A percentile compares a stretch with the other conserved stretches of the same genome.
phyloP scores from a whole-genome alignment of 2,329 filamentous ascomycete species.

The Alternaria alternata region DNA sequence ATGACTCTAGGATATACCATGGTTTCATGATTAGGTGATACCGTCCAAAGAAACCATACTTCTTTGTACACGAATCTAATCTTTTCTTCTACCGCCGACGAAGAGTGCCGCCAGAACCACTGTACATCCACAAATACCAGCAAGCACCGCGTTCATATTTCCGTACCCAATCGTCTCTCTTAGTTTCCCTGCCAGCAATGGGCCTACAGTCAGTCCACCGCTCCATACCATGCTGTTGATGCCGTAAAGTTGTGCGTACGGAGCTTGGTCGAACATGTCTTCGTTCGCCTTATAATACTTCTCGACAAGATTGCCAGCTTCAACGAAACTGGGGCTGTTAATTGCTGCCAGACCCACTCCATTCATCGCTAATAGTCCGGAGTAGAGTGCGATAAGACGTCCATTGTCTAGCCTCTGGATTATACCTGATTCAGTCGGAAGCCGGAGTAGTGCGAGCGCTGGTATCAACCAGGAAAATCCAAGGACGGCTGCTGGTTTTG shows the following conservation, averaged over 20 bases:
- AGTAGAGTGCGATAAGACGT: constrained; percentile 57
- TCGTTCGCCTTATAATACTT: constrained; percentile 64
- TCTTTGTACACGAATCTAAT: background rate
- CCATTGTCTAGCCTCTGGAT: constrained; percentile 21
- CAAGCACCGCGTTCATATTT: constrained; percentile 64
- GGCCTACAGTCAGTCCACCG: constrained; percentile 66
- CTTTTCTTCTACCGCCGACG: constrained; percentile 47
- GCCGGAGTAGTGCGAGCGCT: constrained; percentile 53
- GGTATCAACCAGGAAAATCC: constrained; percentile 56
- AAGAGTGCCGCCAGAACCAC: constrained; percentile 56
- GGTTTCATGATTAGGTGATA: background rate
- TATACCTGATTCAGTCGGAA: constrained; percentile 41
- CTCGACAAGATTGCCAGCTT: constrained; percentile 64
- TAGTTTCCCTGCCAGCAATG: constrained; percentile 62
- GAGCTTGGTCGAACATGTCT: constrained; percentile 63
- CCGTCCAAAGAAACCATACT: background rate
- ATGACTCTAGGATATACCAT: background rate
- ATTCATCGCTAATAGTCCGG: constrained; percentile 55
- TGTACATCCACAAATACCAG: constrained; percentile 55
- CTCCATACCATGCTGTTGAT: constrained; percentile 71
- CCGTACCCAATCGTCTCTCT: constrained; percentile 64
- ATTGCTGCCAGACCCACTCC: constrained; percentile 64
- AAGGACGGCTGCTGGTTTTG: constrained; percentile 53
- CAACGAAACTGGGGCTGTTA: constrained; percentile 64
- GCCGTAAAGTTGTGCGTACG: constrained; percentile 72